Evolutionary conservation across 495 filamentous ascomycete genomes (phyloP).

Genomic region (Talaromyces proteolyticus): DNA sequence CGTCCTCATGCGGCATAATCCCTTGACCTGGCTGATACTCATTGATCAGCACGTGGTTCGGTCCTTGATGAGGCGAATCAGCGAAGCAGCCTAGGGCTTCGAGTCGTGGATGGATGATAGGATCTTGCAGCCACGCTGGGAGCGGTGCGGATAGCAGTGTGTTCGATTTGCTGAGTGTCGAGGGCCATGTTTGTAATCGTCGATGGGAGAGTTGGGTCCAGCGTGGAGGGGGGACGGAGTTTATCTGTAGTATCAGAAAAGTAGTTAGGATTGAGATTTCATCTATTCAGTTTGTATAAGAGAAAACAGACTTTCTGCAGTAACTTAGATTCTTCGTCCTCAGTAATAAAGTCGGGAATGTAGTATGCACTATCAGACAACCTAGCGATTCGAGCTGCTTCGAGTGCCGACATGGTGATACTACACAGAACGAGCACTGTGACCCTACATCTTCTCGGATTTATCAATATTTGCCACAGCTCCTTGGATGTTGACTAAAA

Average conservation of each 20-base stretch:
- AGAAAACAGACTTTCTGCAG: constrained; percentile 54
- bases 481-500: too few species aligned
- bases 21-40: constrained; percentile 85
- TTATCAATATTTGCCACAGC: too few species aligned
- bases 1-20: constrained; percentile 97
- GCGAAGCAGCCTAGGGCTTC: constrained; percentile 55
- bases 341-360: constrained; percentile 78
- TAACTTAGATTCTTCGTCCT: constrained; percentile 65
- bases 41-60: constrained; percentile 93
- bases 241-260: constrained; percentile 23
- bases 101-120: constrained; percentile 61
- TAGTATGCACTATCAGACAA: constrained; percentile 74
- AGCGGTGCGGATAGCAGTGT: constrained; percentile 70
- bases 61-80: constrained; percentile 62
- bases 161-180: constrained; percentile 62
- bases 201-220: constrained; percentile 85
- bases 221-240: constrained; percentile 59
- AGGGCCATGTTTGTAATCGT: constrained; percentile 86
- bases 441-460: too few species aligned
- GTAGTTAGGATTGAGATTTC: too few species aligned
- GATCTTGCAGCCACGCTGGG: constrained; percentile 68
- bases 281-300: background rate
- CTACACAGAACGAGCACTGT: too few species aligned
- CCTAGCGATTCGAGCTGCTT: constrained; percentile 45
- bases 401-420: constrained; percentile 15